A percentile compares a stretch with the other conserved stretches of the same genome.
Evolutionary conservation across 2,329 filamentous ascomycete species (phyloP).

Genomic region (Colletotrichum sp.): DNA sequence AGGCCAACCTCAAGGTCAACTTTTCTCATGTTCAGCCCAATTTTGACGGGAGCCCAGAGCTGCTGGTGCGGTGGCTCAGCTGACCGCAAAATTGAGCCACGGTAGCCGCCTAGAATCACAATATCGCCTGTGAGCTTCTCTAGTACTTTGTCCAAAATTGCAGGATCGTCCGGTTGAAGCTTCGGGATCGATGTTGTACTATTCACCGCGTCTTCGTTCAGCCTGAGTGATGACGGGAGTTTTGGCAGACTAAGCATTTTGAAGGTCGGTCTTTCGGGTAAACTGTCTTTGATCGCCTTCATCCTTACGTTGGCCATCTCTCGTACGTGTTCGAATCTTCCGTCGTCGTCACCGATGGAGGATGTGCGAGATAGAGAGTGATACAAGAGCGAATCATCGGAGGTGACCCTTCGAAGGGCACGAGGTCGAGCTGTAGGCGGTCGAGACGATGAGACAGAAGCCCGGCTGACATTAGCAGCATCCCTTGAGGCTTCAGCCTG

Average conservation of each 20-base stretch:
- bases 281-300: slow-evolving; percentile 89
- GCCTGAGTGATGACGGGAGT: slow-evolving; percentile 43
- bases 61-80: slow-evolving; percentile 84
- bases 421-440: slow-evolving; percentile 1
- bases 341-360: slow-evolving; percentile 79
- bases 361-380: slow-evolving; percentile 79
- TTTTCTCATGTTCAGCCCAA: slow-evolving; percentile 88
- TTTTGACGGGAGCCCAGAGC: slow-evolving; percentile 92
- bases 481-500: neutral
- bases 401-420: slow-evolving; percentile 65
- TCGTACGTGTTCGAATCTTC: slow-evolving; percentile 78
- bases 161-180: slow-evolving; percentile 21
- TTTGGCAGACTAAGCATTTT: slow-evolving; percentile 70
- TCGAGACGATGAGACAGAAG: slow-evolving; percentile 1
- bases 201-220: slow-evolving; percentile 16
- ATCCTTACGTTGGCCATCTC: slow-evolving; percentile 88
- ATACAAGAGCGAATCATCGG: slow-evolving; percentile 80
- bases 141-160: slow-evolving; percentile 59
- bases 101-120: slow-evolving; percentile 87
- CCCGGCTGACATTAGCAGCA: neutral
- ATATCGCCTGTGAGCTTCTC: slow-evolving; percentile 81
- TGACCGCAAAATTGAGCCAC: slow-evolving; percentile 87
- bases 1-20: slow-evolving; percentile 90
- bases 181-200: slow-evolving; percentile 26
- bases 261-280: slow-evolving; percentile 80